Conservation (phyloP, 2,329 filamentous ascomycete genomes). For the Calonectria fujianensis region DNA sequence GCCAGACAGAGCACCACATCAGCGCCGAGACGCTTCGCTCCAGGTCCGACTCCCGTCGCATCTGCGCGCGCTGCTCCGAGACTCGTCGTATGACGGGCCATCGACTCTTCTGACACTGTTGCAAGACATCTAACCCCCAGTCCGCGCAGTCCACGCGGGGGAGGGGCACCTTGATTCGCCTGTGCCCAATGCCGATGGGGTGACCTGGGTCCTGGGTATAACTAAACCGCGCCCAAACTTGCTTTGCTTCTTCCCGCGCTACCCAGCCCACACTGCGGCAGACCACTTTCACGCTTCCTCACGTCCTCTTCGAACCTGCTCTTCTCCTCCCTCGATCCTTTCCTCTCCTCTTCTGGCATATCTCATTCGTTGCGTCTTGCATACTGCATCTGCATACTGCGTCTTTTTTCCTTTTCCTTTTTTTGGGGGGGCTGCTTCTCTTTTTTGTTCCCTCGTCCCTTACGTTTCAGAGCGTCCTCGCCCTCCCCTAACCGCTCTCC, state of each 20-base stretch:
- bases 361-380: conserved; percentile 23
- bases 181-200: conserved; percentile 50
- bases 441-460: conserved; percentile 13
- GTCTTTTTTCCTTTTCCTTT: conserved; percentile 6
- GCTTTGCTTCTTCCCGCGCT: conserved; percentile 50
- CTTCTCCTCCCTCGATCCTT: conserved; percentile 28
- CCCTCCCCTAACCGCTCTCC: background rate
- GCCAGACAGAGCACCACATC: background rate
- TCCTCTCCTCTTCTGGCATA: conserved; percentile 38
- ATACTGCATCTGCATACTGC: conserved; percentile 29
- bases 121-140: conserved; percentile 46
- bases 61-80: conserved; percentile 34
- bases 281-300: conserved; percentile 28
- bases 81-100: conserved; percentile 23
- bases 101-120: conserved; percentile 43
- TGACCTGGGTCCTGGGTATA: conserved; percentile 47
- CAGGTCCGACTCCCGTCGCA: conserved; percentile 51
- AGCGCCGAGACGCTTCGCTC: conserved; percentile 12
- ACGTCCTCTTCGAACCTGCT: conserved; percentile 15
- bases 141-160: conserved; percentile 52
- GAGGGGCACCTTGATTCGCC: conserved; percentile 50
- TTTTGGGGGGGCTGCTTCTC: background rate
- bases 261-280: conserved; percentile 42
- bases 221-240: conserved; percentile 50
- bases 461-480: conserved; percentile 15